Evolutionary conservation across 306 rosid species (phyloP).

Genomic region (Cicer judaicum): DNA sequence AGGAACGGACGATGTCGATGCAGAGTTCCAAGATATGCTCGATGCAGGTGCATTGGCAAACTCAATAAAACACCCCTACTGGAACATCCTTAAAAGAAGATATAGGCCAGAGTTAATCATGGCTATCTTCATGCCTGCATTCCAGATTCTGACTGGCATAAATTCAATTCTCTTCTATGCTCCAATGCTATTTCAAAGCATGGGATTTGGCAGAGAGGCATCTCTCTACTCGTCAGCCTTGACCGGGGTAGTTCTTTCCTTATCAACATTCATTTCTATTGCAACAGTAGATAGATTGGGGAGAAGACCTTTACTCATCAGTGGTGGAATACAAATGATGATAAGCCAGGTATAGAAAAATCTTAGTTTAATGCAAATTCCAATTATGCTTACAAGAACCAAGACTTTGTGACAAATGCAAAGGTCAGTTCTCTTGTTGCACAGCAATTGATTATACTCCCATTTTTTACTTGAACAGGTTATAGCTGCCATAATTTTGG

Average conservation of each 20-base stretch:
- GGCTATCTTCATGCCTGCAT: slow-evolving; percentile 87
- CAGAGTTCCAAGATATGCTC: slow-evolving; percentile 81
- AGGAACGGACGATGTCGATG: slow-evolving; percentile 76
- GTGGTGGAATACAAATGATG: slow-evolving; percentile 90
- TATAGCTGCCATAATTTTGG: slow-evolving; percentile 70
- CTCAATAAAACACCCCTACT: slow-evolving; percentile 70
- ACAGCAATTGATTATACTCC: slow-evolving; percentile 1
- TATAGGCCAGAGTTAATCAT: slow-evolving; percentile 80
- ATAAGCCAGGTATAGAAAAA: slow-evolving; percentile 67
- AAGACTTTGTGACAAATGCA: background rate
- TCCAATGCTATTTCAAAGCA: slow-evolving; percentile 80
- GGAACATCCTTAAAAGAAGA: slow-evolving; percentile 66
- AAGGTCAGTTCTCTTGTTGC: too few relatives aligned
- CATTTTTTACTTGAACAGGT: slow-evolving; percentile 55
- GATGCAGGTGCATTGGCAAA: slow-evolving; percentile 82
- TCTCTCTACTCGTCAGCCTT: slow-evolving; percentile 82
- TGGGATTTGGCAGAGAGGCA: slow-evolving; percentile 86
- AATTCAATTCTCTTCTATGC: slow-evolving; percentile 89
- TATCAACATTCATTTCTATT: slow-evolving; percentile 80
- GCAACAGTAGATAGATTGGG: slow-evolving; percentile 83
- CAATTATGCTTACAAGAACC: slow-evolving; percentile 6
- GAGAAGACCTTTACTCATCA: slow-evolving; percentile 69
- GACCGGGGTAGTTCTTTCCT: slow-evolving; percentile 86
- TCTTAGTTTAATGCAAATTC: background rate
- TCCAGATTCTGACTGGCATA: slow-evolving; percentile 91